A percentile compares a stretch with the other conserved stretches of the same genome.
These are phyloP conservation scores for Synchytrium microbalum DNA, from an alignment of 371 early-diverging fungal genomes.

Conservation along the genomic window DNA sequence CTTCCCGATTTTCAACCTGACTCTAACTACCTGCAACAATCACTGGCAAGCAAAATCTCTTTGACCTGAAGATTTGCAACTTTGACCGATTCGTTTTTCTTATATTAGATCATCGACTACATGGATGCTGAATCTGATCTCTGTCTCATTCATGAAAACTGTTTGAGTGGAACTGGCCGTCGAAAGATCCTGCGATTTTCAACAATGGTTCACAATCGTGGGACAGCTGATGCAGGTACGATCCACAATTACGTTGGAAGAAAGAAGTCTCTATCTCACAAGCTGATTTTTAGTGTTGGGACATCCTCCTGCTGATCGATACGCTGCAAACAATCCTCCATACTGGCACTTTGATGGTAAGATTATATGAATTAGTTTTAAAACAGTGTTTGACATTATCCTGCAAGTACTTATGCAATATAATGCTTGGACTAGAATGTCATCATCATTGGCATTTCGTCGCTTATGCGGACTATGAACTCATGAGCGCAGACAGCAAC, in stretches of 20 bases:
- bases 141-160: slow-evolving; percentile 23
- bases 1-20: slow-evolving; percentile 25
- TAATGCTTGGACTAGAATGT: too few relatives aligned
- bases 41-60: too few relatives aligned
- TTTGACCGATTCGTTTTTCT: too few relatives aligned
- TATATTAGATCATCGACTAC: slow-evolving; percentile 23
- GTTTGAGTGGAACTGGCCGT: slow-evolving; percentile 19
- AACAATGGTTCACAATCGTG: slow-evolving; percentile 25
- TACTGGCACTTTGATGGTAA: slow-evolving; percentile 27
- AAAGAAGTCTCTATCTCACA: too few relatives aligned
- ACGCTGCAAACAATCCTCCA: slow-evolving; percentile 15
- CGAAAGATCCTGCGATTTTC: slow-evolving; percentile 15
- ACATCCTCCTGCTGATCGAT: slow-evolving; percentile 13
- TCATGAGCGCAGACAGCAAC: slow-evolving; percentile 12
- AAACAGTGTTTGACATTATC: not conserved
- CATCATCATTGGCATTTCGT: not conserved
- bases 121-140: slow-evolving; percentile 27
- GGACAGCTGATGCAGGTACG: slow-evolving; percentile 23
- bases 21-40: slow-evolving; percentile 17
- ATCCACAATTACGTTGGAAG: too few relatives aligned
- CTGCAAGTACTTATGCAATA: not conserved
- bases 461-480: slow-evolving; percentile 19
- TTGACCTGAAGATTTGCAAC: too few relatives aligned
- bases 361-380: not conserved
- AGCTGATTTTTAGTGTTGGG: too few relatives aligned